Conservation (phyloP, 2,329 filamentous ascomycete species). For the Aspergillus cejpii region DNA sequence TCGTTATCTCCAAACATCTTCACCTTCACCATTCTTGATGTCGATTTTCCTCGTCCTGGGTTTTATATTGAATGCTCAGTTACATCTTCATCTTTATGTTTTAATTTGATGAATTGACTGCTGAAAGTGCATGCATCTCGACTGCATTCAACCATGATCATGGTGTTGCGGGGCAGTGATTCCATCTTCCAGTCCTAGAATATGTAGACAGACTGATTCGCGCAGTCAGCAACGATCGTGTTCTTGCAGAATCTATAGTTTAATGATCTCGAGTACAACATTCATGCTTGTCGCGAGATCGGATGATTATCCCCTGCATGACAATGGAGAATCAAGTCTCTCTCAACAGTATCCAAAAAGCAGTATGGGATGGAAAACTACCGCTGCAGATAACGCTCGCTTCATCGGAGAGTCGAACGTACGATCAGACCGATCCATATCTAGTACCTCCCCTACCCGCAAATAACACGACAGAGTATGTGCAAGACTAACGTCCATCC, state of each 20-base stretch:
- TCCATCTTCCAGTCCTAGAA: background rate
- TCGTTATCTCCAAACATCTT: background rate
- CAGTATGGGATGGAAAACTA: constrained; percentile 54
- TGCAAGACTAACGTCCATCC: constrained; percentile 3
- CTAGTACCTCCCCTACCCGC: constrained; percentile 38
- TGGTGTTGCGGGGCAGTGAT: background rate
- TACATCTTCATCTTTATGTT: background rate
- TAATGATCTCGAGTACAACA: too few relatives aligned
- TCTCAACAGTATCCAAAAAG: constrained; percentile 35
- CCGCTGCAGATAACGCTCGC: constrained; percentile 55
- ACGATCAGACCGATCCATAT: constrained; percentile 55
- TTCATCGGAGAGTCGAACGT: constrained; percentile 54
- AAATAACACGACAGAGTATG: background rate
- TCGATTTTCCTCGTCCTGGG: background rate
- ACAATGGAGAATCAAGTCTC: constrained; percentile 26
- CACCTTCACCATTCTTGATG: background rate
- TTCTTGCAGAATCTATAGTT: too few relatives aligned
- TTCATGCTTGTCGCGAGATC: background rate
- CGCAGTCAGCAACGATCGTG: too few relatives aligned
- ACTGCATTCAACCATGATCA: background rate
- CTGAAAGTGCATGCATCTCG: background rate
- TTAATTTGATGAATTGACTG: background rate
- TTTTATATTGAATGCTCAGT: too few relatives aligned
- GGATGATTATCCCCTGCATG: background rate
- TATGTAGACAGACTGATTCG: background rate